These are phyloP conservation scores for Nemania sp. DNA, from an alignment of 2,329 filamentous ascomycete genomes.

Conservation along the genomic window DNA sequence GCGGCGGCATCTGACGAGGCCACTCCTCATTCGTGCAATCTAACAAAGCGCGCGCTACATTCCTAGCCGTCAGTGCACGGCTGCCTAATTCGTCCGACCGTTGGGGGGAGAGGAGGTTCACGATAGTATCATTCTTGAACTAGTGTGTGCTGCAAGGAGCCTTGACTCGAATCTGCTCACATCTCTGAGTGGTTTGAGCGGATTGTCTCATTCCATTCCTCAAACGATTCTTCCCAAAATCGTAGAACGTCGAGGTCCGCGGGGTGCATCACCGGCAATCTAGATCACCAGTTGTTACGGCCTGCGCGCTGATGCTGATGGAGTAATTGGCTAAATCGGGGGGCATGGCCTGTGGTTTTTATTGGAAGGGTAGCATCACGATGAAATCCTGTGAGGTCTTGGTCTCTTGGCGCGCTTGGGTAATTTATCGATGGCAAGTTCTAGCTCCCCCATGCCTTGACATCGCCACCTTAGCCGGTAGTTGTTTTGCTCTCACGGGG, in stretches of 20 bases:
- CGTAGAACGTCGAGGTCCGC: constrained; percentile 6
- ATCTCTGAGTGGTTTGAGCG: constrained; percentile 10
- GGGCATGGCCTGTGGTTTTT: constrained; percentile 20
- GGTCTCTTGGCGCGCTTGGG: constrained; percentile 36
- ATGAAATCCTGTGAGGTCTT: constrained; percentile 29
- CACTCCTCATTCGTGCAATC: neutral
- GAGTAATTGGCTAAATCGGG: constrained; percentile 35
- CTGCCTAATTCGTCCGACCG: neutral
- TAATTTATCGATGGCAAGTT: constrained; percentile 36
- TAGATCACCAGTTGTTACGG: constrained; percentile 7
- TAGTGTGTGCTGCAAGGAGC: neutral
- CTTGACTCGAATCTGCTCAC: neutral
- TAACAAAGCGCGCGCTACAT: neutral
- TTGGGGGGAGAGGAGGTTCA: constrained; percentile 13
- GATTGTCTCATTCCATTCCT: constrained; percentile 26
- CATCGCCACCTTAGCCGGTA: constrained; percentile 34
- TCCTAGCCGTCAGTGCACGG: constrained; percentile 1
- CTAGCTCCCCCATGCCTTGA: constrained; percentile 32
- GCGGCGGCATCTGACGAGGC: neutral
- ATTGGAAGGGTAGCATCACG: constrained; percentile 24
- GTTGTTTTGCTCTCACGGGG: constrained; percentile 16
- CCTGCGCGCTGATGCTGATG: constrained; percentile 3
- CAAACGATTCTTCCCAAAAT: constrained; percentile 10
- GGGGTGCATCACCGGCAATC: constrained; percentile 1
- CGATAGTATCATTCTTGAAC: constrained; percentile 3